These are phyloP conservation scores for Penicillium sp. DNA, from an alignment of 2,329 filamentous ascomycete species.

Conservation along the genomic window DNA sequence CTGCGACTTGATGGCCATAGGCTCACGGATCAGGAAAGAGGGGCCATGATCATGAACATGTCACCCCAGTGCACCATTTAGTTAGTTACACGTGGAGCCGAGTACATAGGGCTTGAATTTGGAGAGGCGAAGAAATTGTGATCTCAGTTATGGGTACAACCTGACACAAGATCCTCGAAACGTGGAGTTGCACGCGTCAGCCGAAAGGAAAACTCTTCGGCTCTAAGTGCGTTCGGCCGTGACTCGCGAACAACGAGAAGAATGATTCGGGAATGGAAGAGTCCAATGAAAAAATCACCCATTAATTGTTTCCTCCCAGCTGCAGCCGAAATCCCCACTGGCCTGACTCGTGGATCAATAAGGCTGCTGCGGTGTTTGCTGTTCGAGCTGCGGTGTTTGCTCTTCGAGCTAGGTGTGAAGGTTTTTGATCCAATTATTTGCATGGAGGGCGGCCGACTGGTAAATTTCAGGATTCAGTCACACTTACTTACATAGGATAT, in stretches of 20 bases:
- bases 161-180: background rate
- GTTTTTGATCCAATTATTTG: background rate
- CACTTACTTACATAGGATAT: no score
- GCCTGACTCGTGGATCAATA: conserved; percentile 6
- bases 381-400: background rate
- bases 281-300: background rate
- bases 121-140: background rate
- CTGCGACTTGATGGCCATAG: background rate
- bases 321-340: background rate
- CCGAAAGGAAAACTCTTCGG: background rate
- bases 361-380: background rate
- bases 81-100: no score
- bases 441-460: background rate
- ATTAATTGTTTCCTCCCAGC: background rate
- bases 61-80: no score
- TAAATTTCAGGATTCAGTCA: background rate
- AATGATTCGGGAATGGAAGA: background rate
- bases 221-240: background rate
- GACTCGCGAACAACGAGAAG: background rate
- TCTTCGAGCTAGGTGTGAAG: conserved; percentile 1
- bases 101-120: no score
- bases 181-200: conserved; percentile 1
- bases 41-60: background rate
- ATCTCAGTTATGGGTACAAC: background rate
- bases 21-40: background rate